A percentile compares a stretch with the other conserved stretches of the same genome.
Conservation (phyloP, 2,329 filamentous ascomycete genomes). For the Trichophyton verrucosum region DNA sequence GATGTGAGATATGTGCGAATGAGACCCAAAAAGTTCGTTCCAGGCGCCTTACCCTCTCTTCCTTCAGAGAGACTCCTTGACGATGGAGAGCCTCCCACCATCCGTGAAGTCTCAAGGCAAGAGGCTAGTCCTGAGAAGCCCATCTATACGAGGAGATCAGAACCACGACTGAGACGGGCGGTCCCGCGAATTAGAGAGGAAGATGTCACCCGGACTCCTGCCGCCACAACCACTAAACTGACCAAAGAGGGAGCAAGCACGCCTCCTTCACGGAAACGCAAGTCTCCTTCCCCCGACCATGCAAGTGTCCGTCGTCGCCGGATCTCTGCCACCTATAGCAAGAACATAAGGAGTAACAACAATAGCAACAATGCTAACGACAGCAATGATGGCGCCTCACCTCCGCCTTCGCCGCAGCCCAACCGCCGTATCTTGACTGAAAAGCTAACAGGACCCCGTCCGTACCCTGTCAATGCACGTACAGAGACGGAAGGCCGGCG, state of each 20-base stretch:
- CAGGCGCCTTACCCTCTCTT: constrained; percentile 32
- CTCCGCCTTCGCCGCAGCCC: not conserved
- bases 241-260: not conserved
- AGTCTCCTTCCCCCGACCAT: constrained; percentile 1
- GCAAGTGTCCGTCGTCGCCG: not conserved
- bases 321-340: not conserved
- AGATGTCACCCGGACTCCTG: not conserved
- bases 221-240: not conserved
- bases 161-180: not conserved
- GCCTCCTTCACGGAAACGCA: constrained; percentile 2
- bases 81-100: not conserved
- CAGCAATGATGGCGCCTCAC: not conserved
- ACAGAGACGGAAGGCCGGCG: not conserved
- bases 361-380: too few relatives aligned
- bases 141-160: constrained; percentile 1
- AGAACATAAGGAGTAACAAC: not conserved
- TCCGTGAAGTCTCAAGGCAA: not conserved
- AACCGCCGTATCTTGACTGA: not conserved
- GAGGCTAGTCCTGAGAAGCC: not conserved
- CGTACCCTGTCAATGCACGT: not conserved
- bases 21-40: constrained; percentile 26
- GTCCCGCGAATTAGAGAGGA: not conserved
- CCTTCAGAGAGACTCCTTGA: constrained; percentile 34
- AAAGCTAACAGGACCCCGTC: not conserved
- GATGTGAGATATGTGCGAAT: constrained; percentile 19